phyloP scores from a whole-genome alignment of 1,139 yeast genomes.

The Geotrichum restrictum region DNA sequence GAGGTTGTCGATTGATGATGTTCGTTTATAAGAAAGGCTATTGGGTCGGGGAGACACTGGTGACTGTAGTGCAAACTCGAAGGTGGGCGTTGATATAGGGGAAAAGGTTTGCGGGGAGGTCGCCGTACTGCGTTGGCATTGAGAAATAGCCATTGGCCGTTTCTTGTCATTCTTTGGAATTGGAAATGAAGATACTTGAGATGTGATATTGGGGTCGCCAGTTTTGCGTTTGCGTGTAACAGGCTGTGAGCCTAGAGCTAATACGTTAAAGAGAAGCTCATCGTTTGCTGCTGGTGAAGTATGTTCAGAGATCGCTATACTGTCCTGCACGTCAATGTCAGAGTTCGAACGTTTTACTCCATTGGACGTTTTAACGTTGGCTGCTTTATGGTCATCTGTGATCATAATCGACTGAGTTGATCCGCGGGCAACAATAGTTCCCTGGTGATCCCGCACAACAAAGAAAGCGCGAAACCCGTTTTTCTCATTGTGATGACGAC shows the following conservation, averaged over 20 bases:
- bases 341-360: constrained; percentile 20
- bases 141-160: constrained; percentile 2
- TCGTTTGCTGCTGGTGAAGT: constrained; percentile 4
- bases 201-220: neutral
- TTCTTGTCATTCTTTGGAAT: neutral
- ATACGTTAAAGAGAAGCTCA: constrained; percentile 1
- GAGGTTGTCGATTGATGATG: neutral
- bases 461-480: constrained; percentile 71
- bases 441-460: constrained; percentile 56
- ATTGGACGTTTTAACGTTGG: constrained; percentile 11
- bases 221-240: constrained; percentile 14
- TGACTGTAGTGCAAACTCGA: constrained; percentile 4
- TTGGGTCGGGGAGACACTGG: constrained; percentile 7
- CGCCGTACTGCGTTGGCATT: neutral
- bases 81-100: constrained; percentile 5
- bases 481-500: constrained; percentile 83
- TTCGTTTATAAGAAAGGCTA: neutral
- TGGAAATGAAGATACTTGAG: neutral
- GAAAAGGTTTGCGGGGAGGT: constrained; percentile 1
- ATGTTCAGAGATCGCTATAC: constrained; percentile 2
- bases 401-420: constrained; percentile 74
- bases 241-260: neutral
- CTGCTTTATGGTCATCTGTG: constrained; percentile 78
- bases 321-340: constrained; percentile 15
- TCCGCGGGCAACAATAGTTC: constrained; percentile 64